Base-by-base conservation (phyloP, 768 basidiomycete genomes). In the Mycena epipterygia region DNA sequence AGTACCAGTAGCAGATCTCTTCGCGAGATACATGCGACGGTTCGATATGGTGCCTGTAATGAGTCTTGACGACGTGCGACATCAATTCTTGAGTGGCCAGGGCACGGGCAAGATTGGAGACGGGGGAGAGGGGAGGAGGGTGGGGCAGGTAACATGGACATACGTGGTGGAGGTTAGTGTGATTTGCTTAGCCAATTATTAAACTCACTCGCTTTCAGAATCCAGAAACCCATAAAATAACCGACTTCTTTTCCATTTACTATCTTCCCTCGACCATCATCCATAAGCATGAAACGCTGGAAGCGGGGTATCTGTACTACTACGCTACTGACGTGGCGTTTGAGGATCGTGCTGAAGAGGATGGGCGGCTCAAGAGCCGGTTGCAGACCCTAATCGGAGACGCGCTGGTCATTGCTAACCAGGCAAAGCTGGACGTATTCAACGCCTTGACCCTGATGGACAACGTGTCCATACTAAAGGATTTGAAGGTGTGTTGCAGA, bases 191-290 rank as follows among this genome's bases (percentile, higher is more conserved):
- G 46, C 5, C 29, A 6, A 23, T 35, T 37, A 13, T 48, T 35
- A 27, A n/a, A 71, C 46, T 61, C 60, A 39, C 27, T 30, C 52
- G 33, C 66, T n/a, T 42, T 27, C 71, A 99, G 97, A 89, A 98
- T 80, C 93, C 94, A 2, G 81, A 88, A 67, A 93, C 93, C 3
- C 89, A 93, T 68, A 87, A 88, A 70, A 92, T 99, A 75, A 98
- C 97, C 2, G 98, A 99, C 82, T 94, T 97, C 77, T 93, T 98
- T 82, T 97, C 97, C 12, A 97, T 99, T 85, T 99, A 98, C 80
- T 94, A 94, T 17, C 89, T 99, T 27, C 97, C 98, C 0, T 99
- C 97, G 6, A 94, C 95, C 1, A 91, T 99, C 70, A 95, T 99
- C 78, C 88, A 89, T 60, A 93, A 91, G 73, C 82, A 96, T 77